Percentiles rank a stretch among this genome's conserved stretches.
phyloP scores from a whole-genome alignment of 2,329 filamentous ascomycete species.

The Diaporthe humulicola region DNA sequence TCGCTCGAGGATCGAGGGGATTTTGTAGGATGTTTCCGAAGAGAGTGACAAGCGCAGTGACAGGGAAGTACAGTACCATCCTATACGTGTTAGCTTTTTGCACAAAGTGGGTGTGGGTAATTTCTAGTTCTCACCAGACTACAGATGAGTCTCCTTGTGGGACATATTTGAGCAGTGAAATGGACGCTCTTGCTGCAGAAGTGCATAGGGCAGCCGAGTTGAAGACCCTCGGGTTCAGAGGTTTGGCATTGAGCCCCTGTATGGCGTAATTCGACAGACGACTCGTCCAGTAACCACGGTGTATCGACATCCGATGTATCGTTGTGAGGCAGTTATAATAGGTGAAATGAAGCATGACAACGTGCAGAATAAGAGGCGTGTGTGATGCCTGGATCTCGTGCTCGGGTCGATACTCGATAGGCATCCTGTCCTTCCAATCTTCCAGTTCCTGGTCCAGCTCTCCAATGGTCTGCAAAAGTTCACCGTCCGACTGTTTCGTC shows the following conservation, averaged over 20 bases:
- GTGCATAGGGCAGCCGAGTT: constrained; percentile 94
- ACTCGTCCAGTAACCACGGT: constrained; percentile 98
- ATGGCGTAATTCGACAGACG: constrained; percentile 95
- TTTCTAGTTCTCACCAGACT: constrained; percentile 79
- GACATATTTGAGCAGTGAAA: constrained; percentile 94
- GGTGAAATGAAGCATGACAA: constrained; percentile 94
- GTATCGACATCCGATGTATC: constrained; percentile 98
- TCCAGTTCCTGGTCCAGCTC: constrained; percentile 92
- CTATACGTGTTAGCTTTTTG: constrained; percentile 50
- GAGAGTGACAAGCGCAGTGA: constrained; percentile 92
- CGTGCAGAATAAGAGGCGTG: constrained; percentile 92
- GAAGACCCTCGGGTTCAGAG: constrained; percentile 93
- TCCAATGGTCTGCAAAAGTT: constrained; percentile 94
- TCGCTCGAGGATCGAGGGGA: constrained; percentile 87
- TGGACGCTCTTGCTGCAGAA: constrained; percentile 90
- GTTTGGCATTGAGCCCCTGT: constrained; percentile 89
- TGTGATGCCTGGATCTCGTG: constrained; percentile 95
- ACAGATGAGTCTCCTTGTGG: constrained; percentile 95
- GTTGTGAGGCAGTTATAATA: constrained; percentile 99
- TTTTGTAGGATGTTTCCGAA: constrained; percentile 98
- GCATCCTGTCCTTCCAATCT: constrained; percentile 96
- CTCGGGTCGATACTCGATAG: constrained; percentile 95
- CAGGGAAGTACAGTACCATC: constrained; percentile 96
- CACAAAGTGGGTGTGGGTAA: not conserved
- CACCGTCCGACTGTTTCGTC: constrained; percentile 90